Evolutionary conservation across 2,329 filamentous ascomycete genomes (phyloP), one percentile per base, ranked within the genome.

Genomic region (Trichoderma endophyticum): DNA sequence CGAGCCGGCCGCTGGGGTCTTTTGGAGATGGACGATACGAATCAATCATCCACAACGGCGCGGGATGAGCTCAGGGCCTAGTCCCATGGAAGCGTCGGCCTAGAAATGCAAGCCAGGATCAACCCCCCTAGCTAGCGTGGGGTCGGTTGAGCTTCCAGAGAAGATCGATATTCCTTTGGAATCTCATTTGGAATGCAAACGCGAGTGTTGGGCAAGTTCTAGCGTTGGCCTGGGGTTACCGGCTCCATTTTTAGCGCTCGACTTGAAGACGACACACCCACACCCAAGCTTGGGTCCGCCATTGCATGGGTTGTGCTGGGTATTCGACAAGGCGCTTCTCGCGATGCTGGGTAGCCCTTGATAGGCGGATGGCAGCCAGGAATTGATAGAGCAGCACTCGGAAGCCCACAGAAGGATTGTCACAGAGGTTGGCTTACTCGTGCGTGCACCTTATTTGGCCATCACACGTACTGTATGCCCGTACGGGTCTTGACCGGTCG

Each of bases 111-210:
- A 39, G 60, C 68, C 21, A 71, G 68, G 60, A 57, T 48, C 26
- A 71, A 34, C n/a, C 59, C 21, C n/a, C 21, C 56, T 24, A n/a
- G 67, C 67, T 70, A 71, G 68, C 68, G 68, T 57, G 60, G 68
- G 68, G 67, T 62, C 67, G 54, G 57, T 28, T 26, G 57, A 62
- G 56, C 68, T 64, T 71, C 68, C 21, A 71, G 32, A 71, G 68
- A 71, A 71, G 68, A 71, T 71, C 68, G 48, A 64, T 57, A 15
- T 70, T 54, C 24, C 57, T 61, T 54, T 70, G 67, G 67, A 70
- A 62, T 70, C 67, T 36, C 28, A 54, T 62, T 26, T 70, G 67
- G 67, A 70, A 70, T 70, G 67, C 18, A 54, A 61, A 51, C 26
- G 24, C 28, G 39, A 48, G 15, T 34, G 67, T 70, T 70, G 67